Evolutionary conservation across 768 basidiomycete species (phyloP).

Genomic region (Podaxis sp.): DNA sequence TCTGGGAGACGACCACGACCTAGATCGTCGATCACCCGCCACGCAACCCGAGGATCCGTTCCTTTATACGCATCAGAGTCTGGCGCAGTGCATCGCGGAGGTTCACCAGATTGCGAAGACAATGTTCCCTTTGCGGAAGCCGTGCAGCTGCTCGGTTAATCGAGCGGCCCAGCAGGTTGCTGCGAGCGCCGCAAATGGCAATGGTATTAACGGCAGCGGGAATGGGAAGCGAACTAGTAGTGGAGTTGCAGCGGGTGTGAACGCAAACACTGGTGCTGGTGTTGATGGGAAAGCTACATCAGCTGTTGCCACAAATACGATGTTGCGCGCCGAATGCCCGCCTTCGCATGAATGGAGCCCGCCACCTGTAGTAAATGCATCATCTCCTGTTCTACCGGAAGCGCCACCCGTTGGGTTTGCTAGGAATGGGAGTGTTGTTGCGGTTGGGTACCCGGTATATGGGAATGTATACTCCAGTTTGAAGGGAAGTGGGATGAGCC

Average conservation of each 20-base stretch:
- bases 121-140: slow-evolving; percentile 43
- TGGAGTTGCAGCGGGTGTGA: not conserved
- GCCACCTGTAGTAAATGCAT: slow-evolving; percentile 30
- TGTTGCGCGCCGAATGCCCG: slow-evolving; percentile 20
- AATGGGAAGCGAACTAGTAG: not conserved
- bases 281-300: not conserved
- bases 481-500: slow-evolving; percentile 10
- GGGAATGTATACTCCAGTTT: slow-evolving; percentile 8
- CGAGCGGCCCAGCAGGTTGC: not conserved
- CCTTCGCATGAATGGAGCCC: slow-evolving; percentile 48
- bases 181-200: not conserved
- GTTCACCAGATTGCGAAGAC: slow-evolving; percentile 43
- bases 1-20: slow-evolving; percentile 20
- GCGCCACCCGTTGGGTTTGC: slow-evolving; percentile 17
- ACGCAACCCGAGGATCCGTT: slow-evolving; percentile 28
- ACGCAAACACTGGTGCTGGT: not conserved
- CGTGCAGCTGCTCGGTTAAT: slow-evolving; percentile 38
- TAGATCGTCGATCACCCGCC: slow-evolving; percentile 15
- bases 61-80: slow-evolving; percentile 37
- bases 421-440: slow-evolving; percentile 3
- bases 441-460: slow-evolving; percentile 5
- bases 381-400: slow-evolving; percentile 38
- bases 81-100: slow-evolving; percentile 48
- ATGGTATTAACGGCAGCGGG: slow-evolving; percentile 25
- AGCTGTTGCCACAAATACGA: not conserved